Percentiles rank a stretch among this genome's conserved stretches.
Conservation (phyloP, 495 filamentous ascomycete species). For the Tuber brumale region DNA sequence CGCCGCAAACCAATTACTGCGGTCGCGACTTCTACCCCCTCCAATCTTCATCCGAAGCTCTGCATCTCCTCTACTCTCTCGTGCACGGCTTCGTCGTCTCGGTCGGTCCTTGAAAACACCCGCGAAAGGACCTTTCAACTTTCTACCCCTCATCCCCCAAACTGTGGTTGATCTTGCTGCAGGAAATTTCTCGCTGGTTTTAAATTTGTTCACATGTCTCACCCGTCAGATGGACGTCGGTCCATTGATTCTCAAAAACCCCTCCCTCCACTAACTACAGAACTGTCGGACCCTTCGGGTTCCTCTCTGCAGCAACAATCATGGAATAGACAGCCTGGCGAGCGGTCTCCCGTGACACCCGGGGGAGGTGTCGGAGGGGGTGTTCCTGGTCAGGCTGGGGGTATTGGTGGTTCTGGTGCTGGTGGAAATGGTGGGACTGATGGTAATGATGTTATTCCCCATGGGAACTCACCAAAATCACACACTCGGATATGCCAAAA, state of each 20-base stretch:
- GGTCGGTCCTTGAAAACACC: not conserved
- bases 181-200: slow-evolving; percentile 18
- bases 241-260: slow-evolving; percentile 31
- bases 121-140: not conserved
- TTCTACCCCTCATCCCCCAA: not conserved
- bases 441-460: slow-evolving; percentile 21
- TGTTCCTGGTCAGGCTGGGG: not conserved
- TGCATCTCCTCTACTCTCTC: not conserved
- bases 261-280: slow-evolving; percentile 35
- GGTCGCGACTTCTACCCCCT: slow-evolving; percentile 19
- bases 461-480: slow-evolving; percentile 34
- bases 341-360: slow-evolving; percentile 34
- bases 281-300: slow-evolving; percentile 30
- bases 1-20: slow-evolving; percentile 18
- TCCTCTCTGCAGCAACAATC: slow-evolving; percentile 29
- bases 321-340: slow-evolving; percentile 24
- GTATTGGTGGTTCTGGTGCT: slow-evolving; percentile 6
- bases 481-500: slow-evolving; percentile 68
- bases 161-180: not conserved
- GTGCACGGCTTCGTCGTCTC: not conserved
- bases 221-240: slow-evolving; percentile 39
- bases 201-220: slow-evolving; percentile 41
- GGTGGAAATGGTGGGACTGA: slow-evolving; percentile 12
- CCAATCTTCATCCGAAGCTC: slow-evolving; percentile 25
- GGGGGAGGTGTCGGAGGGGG: slow-evolving; percentile 25